phyloP scores from a whole-genome alignment of 345 rosid genomes.

The Bruguiera parviflora region DNA sequence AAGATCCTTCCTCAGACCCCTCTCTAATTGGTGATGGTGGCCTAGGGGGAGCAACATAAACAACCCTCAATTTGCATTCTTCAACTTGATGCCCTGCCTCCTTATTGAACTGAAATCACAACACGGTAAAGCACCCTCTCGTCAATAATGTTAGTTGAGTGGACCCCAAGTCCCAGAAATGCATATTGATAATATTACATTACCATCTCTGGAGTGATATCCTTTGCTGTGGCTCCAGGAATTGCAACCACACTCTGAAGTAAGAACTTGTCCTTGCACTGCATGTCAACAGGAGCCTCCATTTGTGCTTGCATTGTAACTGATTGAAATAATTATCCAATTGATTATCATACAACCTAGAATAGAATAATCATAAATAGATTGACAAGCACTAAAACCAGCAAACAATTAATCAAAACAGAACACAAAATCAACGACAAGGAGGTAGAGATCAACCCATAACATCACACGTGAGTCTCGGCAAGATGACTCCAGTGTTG shows the following conservation, averaged over 20 bases:
- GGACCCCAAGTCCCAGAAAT: not conserved
- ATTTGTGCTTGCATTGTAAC: conserved; percentile 97
- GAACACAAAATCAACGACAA: not conserved
- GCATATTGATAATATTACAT: not conserved
- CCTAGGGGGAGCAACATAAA: conserved; percentile 70
- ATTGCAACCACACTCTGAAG: conserved; percentile 62
- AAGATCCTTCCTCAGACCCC: conserved; percentile 80
- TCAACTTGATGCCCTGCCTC: conserved; percentile 62
- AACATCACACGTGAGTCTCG: conserved; percentile 71
- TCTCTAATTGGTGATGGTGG: conserved; percentile 76
- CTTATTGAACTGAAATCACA: conserved; percentile 47
- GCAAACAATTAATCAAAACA: not conserved
- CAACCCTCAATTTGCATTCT: conserved; percentile 74
- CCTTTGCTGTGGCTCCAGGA: conserved; percentile 58
- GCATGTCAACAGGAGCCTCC: conserved; percentile 72
- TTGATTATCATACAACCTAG: conserved; percentile 11
- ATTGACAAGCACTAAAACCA: not conserved
- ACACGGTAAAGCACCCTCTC: not conserved
- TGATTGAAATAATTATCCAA: conserved; percentile 23
- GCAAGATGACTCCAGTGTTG: conserved; percentile 73
- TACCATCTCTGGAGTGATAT: conserved; percentile 74
- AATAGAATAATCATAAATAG: not conserved
- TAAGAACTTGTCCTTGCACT: conserved; percentile 86
- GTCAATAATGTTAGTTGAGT: conserved; percentile 10
- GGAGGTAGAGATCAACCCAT: conserved; percentile 39